Conservation (phyloP, 352 stramenopile species). For the Blastocystis sp. region DNA sequence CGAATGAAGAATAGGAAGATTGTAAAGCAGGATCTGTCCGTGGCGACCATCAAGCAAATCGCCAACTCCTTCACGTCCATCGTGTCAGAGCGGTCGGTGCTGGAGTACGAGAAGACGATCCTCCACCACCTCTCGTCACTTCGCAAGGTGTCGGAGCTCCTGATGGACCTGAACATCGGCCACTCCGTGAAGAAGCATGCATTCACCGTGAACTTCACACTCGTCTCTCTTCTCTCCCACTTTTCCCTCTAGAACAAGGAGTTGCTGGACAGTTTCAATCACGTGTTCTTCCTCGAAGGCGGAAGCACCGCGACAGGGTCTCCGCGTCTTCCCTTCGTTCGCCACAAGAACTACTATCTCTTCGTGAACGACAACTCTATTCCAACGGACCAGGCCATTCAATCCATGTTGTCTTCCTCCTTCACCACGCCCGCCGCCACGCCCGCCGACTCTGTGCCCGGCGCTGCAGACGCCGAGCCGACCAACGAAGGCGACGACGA, state of each 20-base stretch:
- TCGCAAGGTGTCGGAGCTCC: slow-evolving; percentile 19
- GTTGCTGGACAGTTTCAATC: slow-evolving; percentile 3
- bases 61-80: slow-evolving; percentile 2
- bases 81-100: neutral
- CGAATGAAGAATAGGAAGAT: neutral
- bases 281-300: slow-evolving; percentile 20
- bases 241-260: slow-evolving; percentile 1
- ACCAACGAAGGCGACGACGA: neutral
- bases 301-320: neutral
- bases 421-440: neutral
- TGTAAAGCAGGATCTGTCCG: neutral
- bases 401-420: neutral
- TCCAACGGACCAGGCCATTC: too few relatives aligned
- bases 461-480: neutral
- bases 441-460: neutral
- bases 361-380: neutral
- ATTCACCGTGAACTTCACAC: slow-evolving; percentile 5
- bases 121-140: slow-evolving; percentile 42
- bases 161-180: slow-evolving; percentile 2
- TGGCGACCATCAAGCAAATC: slow-evolving; percentile 13
- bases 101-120: slow-evolving; percentile 20
- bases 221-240: neutral
- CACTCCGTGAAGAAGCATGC: slow-evolving; percentile 12
- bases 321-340: neutral
- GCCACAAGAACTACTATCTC: slow-evolving; percentile 19